Evolutionary conservation across 1,139 yeast species (phyloP).

Genomic region (Taphrina deformans): DNA sequence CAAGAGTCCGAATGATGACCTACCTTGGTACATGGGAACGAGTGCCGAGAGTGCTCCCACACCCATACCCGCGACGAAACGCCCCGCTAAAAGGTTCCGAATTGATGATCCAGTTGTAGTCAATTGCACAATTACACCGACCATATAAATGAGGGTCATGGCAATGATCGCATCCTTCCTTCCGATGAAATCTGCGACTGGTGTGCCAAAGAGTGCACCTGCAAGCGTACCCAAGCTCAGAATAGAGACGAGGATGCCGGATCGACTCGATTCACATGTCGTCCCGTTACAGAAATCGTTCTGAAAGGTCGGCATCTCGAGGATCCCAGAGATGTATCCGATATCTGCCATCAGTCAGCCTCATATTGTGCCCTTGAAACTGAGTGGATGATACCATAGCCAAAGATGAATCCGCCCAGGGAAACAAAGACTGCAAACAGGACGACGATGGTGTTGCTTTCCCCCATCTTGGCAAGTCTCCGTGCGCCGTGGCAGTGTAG

Average conservation of each 20-base stretch:
- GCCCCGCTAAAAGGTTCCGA: constrained; percentile 46
- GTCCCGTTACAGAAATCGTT: constrained; percentile 45
- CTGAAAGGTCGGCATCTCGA: constrained; percentile 52
- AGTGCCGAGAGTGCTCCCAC: constrained; percentile 68
- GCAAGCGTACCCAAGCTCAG: constrained; percentile 48
- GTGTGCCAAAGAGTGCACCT: constrained; percentile 56
- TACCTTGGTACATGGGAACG: constrained; percentile 64
- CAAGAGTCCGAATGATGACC: neutral
- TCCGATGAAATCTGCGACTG: constrained; percentile 52
- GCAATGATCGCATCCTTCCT: constrained; percentile 59
- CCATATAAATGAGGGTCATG: constrained; percentile 54
- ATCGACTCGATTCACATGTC: constrained; percentile 44
- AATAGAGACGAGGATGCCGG: constrained; percentile 57
- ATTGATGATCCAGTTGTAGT: constrained; percentile 17
- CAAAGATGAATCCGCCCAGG: constrained; percentile 59
- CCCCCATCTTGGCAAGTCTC: too few relatives aligned
- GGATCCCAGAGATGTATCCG: constrained; percentile 59
- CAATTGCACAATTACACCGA: constrained; percentile 59
- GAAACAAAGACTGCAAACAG: constrained; percentile 50
- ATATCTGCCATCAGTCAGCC: too few relatives aligned
- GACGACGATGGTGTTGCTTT: neutral
- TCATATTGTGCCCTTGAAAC: too few relatives aligned
- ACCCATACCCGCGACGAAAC: constrained; percentile 57
- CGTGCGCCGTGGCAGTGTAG: too few relatives aligned
- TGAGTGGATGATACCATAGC: constrained; percentile 45